Percentiles rank a stretch among this genome's conserved stretches.
phyloP scores from a whole-genome alignment of 1,284 basidiomycete genomes.

The Gymnopus androsaceus region DNA sequence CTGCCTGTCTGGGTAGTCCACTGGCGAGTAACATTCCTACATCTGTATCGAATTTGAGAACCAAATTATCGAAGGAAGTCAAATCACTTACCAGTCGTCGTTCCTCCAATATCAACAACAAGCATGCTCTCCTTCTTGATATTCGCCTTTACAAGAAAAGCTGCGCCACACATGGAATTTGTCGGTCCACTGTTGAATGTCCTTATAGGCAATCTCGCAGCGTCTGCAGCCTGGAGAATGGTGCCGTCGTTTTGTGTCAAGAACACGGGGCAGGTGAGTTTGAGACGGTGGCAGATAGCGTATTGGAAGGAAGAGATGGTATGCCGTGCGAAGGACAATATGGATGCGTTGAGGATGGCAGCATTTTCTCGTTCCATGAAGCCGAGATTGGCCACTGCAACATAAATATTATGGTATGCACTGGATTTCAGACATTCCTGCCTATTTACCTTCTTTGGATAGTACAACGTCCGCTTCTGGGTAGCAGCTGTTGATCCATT shows the following conservation, averaged over 20 bases:
- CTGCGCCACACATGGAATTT: conserved; percentile 67
- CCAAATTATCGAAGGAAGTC: conserved; percentile 39
- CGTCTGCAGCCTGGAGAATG: conserved; percentile 49
- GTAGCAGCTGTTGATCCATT: conserved; percentile 43
- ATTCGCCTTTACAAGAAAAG: conserved; percentile 44
- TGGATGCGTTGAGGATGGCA: conserved; percentile 61
- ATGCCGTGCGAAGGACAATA: conserved; percentile 53
- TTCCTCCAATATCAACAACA: conserved; percentile 59
- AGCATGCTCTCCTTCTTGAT: conserved; percentile 42
- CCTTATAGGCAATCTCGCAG: conserved; percentile 58
- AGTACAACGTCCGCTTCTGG: conserved; percentile 39
- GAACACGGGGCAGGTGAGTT: conserved; percentile 57
- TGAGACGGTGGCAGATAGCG: conserved; percentile 47
- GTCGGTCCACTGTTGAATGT: conserved; percentile 67
- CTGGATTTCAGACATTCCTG: not conserved
- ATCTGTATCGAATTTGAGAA: conserved; percentile 9
- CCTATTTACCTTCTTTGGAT: conserved; percentile 29
- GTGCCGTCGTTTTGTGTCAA: conserved; percentile 65
- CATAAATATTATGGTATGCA: not conserved
- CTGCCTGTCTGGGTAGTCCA: conserved; percentile 30
- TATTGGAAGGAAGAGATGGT: conserved; percentile 54
- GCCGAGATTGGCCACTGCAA: conserved; percentile 51
- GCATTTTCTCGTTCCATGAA: conserved; percentile 66
- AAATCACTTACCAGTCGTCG: not conserved
- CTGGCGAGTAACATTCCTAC: conserved; percentile 37